Conservation (phyloP, 2,329 filamentous ascomycete genomes). For the Penicillium brasilianum region DNA sequence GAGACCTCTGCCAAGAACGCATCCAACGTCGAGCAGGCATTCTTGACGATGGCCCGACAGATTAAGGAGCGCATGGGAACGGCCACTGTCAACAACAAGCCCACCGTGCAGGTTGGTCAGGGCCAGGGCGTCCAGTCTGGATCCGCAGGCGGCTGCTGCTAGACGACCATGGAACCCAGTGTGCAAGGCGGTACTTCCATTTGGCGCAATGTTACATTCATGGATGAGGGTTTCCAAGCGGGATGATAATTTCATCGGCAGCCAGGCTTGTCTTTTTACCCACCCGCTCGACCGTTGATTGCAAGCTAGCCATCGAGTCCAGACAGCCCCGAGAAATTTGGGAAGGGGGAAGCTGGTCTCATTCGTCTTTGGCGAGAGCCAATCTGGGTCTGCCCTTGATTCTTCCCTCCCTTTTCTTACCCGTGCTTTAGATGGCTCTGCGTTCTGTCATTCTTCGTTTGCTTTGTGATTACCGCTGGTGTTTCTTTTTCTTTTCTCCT, state of each 20-base stretch:
- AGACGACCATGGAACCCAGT: conserved; percentile 50
- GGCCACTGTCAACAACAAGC: conserved; percentile 97
- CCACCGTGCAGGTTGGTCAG: conserved; percentile 92
- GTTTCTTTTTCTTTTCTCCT: conserved; percentile 28
- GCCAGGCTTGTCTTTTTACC: conserved; percentile 18
- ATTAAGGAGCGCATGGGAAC: conserved; percentile 99
- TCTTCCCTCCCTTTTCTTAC: conserved; percentile 30
- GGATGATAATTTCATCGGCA: conserved; percentile 24
- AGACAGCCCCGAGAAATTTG: conserved; percentile 13
- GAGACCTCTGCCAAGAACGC: conserved; percentile 99
- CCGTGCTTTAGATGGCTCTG: conserved; percentile 42
- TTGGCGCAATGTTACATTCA: conserved; percentile 33
- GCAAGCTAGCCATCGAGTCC: conserved; percentile 9
- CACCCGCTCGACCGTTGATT: conserved; percentile 1
- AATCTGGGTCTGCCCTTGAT: conserved; percentile 13
- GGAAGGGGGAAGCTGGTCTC: conserved; percentile 15
- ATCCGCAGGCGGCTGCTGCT: conserved; percentile 88
- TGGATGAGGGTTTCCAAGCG: conserved; percentile 28
- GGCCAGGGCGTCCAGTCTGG: conserved; percentile 92
- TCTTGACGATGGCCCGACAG: conserved; percentile 99
- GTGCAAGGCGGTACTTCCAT: conserved; percentile 30
- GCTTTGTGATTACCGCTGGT: conserved; percentile 37
- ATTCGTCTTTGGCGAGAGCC: conserved; percentile 20
- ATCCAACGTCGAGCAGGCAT: conserved; percentile 98
- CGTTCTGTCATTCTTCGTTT: conserved; percentile 35